These are phyloP conservation scores for Aspergillus sp. DNA, from an alignment of 2,329 filamentous ascomycete species.

Conservation along the genomic window DNA sequence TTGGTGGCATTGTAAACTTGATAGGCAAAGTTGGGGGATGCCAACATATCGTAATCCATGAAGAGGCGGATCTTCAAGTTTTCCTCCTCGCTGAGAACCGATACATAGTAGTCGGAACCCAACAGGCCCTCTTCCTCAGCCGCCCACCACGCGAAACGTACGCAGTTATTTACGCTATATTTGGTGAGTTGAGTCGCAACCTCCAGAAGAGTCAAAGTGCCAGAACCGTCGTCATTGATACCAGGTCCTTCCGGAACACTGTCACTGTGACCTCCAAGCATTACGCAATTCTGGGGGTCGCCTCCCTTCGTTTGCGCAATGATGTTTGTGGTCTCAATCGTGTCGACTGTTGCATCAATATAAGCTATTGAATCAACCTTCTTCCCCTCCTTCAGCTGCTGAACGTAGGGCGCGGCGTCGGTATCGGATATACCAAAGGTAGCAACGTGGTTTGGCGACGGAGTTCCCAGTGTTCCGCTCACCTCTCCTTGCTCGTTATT, in stretches of 20 bases:
- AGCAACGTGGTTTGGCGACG: constrained; percentile 53
- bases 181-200: constrained; percentile 63
- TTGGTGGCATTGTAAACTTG: constrained; percentile 58
- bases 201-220: constrained; percentile 60
- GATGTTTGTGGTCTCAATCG: constrained; percentile 54
- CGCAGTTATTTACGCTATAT: constrained; percentile 69
- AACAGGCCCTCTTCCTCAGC: constrained; percentile 63
- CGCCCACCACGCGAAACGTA: constrained; percentile 66
- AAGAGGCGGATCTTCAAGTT: constrained; percentile 62
- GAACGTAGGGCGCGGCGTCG: constrained; percentile 59
- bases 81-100: constrained; percentile 47
- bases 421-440: constrained; percentile 65
- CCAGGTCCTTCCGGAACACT: constrained; percentile 62
- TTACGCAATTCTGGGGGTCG: constrained; percentile 58
- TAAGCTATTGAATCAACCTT: constrained; percentile 40
- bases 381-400: constrained; percentile 52
- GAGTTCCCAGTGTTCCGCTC: constrained; percentile 67
- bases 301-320: constrained; percentile 60
- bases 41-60: constrained; percentile 72
- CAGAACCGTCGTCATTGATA: constrained; percentile 76
- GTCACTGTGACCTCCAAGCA: constrained; percentile 61
- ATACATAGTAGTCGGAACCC: constrained; percentile 58
- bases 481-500: constrained; percentile 66
- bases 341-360: constrained; percentile 48
- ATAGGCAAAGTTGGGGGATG: constrained; percentile 58